Conservation (phyloP, 352 stramenopile genomes). For the Pythium apleroticum region DNA sequence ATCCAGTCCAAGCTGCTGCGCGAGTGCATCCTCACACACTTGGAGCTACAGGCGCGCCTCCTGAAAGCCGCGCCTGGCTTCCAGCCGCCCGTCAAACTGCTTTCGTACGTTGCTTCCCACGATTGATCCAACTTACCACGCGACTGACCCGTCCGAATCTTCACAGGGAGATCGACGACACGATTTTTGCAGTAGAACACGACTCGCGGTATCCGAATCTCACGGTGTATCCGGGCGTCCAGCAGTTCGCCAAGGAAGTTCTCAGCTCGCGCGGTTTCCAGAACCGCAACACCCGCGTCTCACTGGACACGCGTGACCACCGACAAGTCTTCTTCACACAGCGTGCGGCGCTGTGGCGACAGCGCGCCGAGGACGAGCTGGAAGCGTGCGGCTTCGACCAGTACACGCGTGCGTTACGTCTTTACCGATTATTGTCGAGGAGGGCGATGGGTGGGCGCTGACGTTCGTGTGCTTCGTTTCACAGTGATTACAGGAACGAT, state of each 20-base stretch:
- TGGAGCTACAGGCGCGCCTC: constrained; percentile 49
- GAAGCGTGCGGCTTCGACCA: constrained; percentile 17
- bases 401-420: constrained; percentile 18
- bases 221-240: constrained; percentile 75
- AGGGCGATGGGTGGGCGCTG: too few relatives aligned
- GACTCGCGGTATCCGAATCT: constrained; percentile 71
- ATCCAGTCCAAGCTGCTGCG: constrained; percentile 43
- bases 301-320: constrained; percentile 20
- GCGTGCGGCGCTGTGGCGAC: constrained; percentile 19
- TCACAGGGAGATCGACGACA: constrained; percentile 82
- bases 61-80: constrained; percentile 36
- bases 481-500: constrained; percentile 20
- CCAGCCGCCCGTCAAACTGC: constrained; percentile 51
- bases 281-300: constrained; percentile 35
- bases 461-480: not conserved
- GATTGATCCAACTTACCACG: too few relatives aligned
- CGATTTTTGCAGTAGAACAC: constrained; percentile 61
- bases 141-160: too few relatives aligned
- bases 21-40: constrained; percentile 59
- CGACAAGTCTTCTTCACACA: constrained; percentile 23
- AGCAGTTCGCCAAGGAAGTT: constrained; percentile 78
- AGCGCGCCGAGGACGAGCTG: constrained; percentile 18
- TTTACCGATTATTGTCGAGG: not conserved
- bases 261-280: constrained; percentile 34
- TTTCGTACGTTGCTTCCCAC: constrained; percentile 64